Evolutionary conservation across 805 yeast species (phyloP), one percentile per base, ranked within the genome.

Genomic region (Lipomyces sp.): DNA sequence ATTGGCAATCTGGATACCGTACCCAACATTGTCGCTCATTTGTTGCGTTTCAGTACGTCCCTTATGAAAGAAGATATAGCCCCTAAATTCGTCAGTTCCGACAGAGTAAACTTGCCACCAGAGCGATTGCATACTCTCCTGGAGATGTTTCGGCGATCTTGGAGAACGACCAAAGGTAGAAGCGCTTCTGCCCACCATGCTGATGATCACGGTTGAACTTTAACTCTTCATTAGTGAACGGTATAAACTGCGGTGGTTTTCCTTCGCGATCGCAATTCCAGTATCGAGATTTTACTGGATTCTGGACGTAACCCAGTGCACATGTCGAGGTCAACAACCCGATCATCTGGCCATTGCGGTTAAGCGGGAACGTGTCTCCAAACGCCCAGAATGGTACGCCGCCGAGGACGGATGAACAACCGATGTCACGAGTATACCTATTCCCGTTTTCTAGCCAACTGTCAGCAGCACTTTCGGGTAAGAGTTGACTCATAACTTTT

Each of bases 351-450:
- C 70, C 70, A 11, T 51, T 34, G 51, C 33, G 42, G 42, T 68
- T 68, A 58, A 59, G 57, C 18, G 71, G 66, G 53, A 68, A 68
- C 4, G 71, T 68, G 55, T 68, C 71, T 24, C 71, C 71, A 39
- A 68, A 68, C 18, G 63, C 59, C 65, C 65, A 66, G 58, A 64
- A 48, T 5, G 69, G 69, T 18, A 56, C 53, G 34, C 66, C 58
- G 10, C 55, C 42, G 35, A 66, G 37, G 10, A 60, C 51, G 10
- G 66, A 56, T 30, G 71, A 68, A 53, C 71, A 65, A 4, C 71
- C 71, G 42, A 68, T 68, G 29, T 68, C 71, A 13, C 71, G 67
- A 33, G 64, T 63, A 33, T 68, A 68, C n/a, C 57, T 63, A 50
- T 48, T 60, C 15, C 71, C 67, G 50, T 66, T 68, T 37, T 57